A percentile compares a stretch with the other conserved stretches of the same genome.
phyloP scores from a whole-genome alignment of 2,329 filamentous ascomycete genomes.

The Phoma sp. region DNA sequence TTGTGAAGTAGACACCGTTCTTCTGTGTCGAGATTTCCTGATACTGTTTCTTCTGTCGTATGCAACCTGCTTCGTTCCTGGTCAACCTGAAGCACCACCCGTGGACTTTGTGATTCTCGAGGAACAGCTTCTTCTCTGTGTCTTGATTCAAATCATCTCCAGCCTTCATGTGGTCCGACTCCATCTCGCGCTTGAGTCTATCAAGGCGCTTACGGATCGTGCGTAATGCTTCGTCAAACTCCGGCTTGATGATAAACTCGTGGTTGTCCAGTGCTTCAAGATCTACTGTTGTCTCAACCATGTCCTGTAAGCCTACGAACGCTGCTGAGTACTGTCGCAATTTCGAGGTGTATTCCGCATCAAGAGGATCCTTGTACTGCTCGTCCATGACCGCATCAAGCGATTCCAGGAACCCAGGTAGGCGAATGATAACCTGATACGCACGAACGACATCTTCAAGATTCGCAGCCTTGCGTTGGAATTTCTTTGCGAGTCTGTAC shows the following conservation, averaged over 20 bases:
- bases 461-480: conserved; percentile 88
- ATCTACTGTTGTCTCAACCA: conserved; percentile 98
- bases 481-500: conserved; percentile 91
- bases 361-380: conserved; percentile 83
- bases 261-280: conserved; percentile 94
- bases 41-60: conserved; percentile 88
- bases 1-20: conserved; percentile 98
- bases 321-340: conserved; percentile 75
- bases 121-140: conserved; percentile 96
- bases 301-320: conserved; percentile 87
- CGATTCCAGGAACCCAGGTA: conserved; percentile 88
- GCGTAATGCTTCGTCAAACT: conserved; percentile 88
- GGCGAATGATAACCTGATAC: conserved; percentile 90
- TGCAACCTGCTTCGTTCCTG: conserved; percentile 86
- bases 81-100: conserved; percentile 97
- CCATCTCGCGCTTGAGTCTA: conserved; percentile 80
- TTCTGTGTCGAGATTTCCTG: conserved; percentile 98
- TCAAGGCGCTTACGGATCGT: conserved; percentile 93
- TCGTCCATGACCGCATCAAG: conserved; percentile 96
- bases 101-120: conserved; percentile 94
- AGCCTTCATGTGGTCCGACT: conserved; percentile 77
- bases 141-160: conserved; percentile 87
- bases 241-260: conserved; percentile 98
- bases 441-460: conserved; percentile 94
- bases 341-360: conserved; percentile 85